A percentile compares a stretch with the other conserved stretches of the same genome.
phyloP scores from a whole-genome alignment of 1,284 basidiomycete species.

The Ustilago esculenta region DNA sequence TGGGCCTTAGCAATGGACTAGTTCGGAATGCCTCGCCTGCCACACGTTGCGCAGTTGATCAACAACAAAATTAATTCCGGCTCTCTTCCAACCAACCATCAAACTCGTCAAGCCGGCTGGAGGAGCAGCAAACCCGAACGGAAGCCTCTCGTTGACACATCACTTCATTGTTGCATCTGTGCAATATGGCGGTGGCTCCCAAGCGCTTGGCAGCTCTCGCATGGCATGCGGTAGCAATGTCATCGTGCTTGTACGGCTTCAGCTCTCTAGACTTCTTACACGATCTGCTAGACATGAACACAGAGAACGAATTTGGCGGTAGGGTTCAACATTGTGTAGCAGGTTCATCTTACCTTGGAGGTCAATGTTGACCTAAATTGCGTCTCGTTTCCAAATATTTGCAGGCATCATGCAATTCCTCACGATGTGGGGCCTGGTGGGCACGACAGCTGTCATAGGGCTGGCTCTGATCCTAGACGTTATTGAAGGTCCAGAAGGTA shows the following conservation, averaged over 20 bases:
- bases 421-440: conserved; percentile 36
- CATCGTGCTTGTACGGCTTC: conserved; percentile 38
- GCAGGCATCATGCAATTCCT: conserved; percentile 36
- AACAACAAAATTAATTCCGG: too few relatives aligned
- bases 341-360: too few relatives aligned
- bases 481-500: conserved; percentile 20
- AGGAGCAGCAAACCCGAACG: too few relatives aligned
- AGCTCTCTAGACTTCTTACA: conserved; percentile 16
- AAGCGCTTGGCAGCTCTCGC: conserved; percentile 4
- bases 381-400: too few relatives aligned
- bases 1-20: too few relatives aligned
- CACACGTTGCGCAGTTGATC: too few relatives aligned
- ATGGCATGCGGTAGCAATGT: conserved; percentile 30
- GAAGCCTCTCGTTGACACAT: too few relatives aligned
- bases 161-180: too few relatives aligned
- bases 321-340: background rate
- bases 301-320: conserved; percentile 33
- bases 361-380: too few relatives aligned
- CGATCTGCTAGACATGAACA: conserved; percentile 17
- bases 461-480: conserved; percentile 27
- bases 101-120: too few relatives aligned
- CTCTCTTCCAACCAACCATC: too few relatives aligned
- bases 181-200: conserved; percentile 5
- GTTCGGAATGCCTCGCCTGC: too few relatives aligned
- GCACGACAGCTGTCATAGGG: conserved; percentile 13